Base-by-base conservation (phyloP, 1,139 yeast genomes). In the Blastobotrys elegans region DNA sequence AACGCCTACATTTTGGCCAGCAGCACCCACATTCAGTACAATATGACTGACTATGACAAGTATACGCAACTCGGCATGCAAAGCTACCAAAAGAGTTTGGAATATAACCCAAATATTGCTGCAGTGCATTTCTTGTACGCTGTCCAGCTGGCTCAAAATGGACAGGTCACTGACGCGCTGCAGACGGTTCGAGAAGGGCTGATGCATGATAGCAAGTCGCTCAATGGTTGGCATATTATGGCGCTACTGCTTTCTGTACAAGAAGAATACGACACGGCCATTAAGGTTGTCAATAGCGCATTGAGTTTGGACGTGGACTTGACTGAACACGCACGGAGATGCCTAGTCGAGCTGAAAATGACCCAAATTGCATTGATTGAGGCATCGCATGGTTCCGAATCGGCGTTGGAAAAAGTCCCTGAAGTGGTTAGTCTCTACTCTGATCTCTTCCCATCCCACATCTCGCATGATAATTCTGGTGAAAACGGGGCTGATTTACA, bases 361-460 rank as follows among this genome's bases (percentile, higher is more conserved):
- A 83, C 96, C 0, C 89, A 84, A 56, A 67, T 88, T 44, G 82
- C 90, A 2, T 71, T 88, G 14, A 69, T 80, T 50, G 94, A 87
- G 59, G 75, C 80, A 7, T 68, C 76, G 8, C 72, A 80, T 50
- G 92, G 89, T 2, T 69, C 76, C 0, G 73, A 74, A 27, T 77
- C 76, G 43, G 80, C 89, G 2, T 65, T 87, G 56, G 89, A 83
- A 45, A 71, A 72, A 43, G 66, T 89, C 22, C 77, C 86, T 2
- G 89, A 80, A 44, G 75, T 86, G 10, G 83, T 88, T 57, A 74
- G 74, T 14, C 64, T 83, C 17, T 84, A 75, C 58, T 76, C 78
- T 46, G 74, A 69, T 44, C 67, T 86, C 29, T 84, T 82, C 58
- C 55, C 58, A 8, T 31, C 31, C 2, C 32, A 34, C 2, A 16